These are phyloP conservation scores for Linum trigynum DNA, from an alignment of 345 rosid species.

Conservation along the genomic window DNA sequence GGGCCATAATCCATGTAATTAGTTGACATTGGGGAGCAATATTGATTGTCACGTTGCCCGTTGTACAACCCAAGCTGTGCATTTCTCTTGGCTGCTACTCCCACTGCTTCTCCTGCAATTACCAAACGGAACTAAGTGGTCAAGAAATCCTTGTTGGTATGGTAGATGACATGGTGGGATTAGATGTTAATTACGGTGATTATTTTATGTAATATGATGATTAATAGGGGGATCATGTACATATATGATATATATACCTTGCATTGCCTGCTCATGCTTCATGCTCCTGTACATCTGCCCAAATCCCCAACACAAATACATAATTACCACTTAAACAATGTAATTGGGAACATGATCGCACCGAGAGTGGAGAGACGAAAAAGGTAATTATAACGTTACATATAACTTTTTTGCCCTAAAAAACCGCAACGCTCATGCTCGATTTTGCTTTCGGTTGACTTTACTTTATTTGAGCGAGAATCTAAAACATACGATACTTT, in stretches of 20 bases:
- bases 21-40: neutral
- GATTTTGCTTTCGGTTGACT: too few species aligned
- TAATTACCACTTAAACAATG: too few species aligned
- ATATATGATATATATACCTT: slow-evolving; percentile 28
- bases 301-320: neutral
- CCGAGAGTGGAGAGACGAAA: neutral
- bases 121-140: too few species aligned
- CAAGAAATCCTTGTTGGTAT: too few species aligned
- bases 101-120: neutral
- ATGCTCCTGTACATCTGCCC: slow-evolving; percentile 61
- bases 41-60: neutral
- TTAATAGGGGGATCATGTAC: neutral
- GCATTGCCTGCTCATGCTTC: slow-evolving; percentile 53
- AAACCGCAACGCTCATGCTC: too few species aligned
- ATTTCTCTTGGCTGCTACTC: neutral
- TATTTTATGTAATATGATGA: neutral
- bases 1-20: neutral
- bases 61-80: neutral
- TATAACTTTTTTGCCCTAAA: too few species aligned
- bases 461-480: too few species aligned
- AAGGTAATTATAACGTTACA: neutral
- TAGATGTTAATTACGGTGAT: too few species aligned
- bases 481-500: too few species aligned
- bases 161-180: too few species aligned
- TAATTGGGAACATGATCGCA: too few species aligned